Evolutionary conservation across 23 red algal species (phyloP).

Genomic region (Pyropia haitanensis): DNA sequence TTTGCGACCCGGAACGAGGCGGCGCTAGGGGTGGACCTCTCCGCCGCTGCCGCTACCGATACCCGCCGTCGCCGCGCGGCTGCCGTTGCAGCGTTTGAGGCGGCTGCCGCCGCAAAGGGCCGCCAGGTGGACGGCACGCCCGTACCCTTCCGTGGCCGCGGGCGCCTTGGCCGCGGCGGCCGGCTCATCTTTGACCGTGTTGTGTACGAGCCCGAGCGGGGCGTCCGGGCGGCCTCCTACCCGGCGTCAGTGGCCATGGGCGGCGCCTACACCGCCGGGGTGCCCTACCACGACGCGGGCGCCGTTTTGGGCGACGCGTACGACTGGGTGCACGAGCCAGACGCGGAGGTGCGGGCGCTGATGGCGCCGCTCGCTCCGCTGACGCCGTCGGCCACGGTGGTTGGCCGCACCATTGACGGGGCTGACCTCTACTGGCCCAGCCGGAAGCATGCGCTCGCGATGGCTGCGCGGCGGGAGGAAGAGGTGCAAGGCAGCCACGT

Average conservation of each 20-base stretch:
- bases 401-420: no score
- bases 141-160: conserved; percentile 18
- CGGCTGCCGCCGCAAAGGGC: not conserved
- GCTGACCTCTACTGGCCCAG: no score
- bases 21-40: not conserved
- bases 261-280: conserved; percentile 43
- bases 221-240: conserved; percentile 49
- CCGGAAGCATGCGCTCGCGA: no score
- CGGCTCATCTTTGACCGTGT: conserved; percentile 79
- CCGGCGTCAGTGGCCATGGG: conserved; percentile 49
- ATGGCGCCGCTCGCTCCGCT: no score
- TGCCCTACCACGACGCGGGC: conserved; percentile 11
- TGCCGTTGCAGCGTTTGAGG: not conserved
- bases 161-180: conserved; percentile 56
- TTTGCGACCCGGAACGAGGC: not conserved
- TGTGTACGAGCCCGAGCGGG: conserved; percentile 27
- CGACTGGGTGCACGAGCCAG: no score
- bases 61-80: no score
- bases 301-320: no score
- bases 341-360: no score
- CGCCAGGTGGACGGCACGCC: not conserved
- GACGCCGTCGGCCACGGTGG: no score
- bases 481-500: no score
- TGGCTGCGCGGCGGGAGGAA: no score
- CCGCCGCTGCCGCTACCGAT: not conserved